Conservation (phyloP, 352 stramenopile species). For the Phytopythium aichiense region DNA sequence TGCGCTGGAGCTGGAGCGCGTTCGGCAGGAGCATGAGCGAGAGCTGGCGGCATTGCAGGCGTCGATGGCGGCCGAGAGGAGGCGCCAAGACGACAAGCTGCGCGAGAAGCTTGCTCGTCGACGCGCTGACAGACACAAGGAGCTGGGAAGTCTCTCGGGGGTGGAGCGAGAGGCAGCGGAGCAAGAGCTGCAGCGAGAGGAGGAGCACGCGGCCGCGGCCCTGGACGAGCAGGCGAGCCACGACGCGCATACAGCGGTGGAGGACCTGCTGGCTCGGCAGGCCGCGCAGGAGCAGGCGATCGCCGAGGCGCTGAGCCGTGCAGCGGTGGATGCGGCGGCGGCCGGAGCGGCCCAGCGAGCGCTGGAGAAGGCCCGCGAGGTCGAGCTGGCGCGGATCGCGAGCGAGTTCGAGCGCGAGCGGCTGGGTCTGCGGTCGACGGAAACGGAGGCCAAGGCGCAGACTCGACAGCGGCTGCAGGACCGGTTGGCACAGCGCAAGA, state of each 20-base stretch:
- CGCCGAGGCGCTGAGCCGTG: constrained; percentile 5
- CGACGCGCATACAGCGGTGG: constrained; percentile 5
- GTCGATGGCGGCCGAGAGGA: constrained; percentile 27
- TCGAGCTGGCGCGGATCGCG: constrained; percentile 26
- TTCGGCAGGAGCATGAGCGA: constrained; percentile 43
- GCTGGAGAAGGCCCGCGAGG: constrained; percentile 19
- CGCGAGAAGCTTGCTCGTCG: constrained; percentile 43
- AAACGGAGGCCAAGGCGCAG: constrained; percentile 3
- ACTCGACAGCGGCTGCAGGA: constrained; percentile 18
- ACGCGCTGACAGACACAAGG: constrained; percentile 28
- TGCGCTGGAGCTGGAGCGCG: constrained; percentile 27
- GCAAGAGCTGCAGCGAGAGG: constrained; percentile 9
- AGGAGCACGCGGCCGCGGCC: constrained; percentile 1
- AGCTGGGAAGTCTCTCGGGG: constrained; percentile 36
- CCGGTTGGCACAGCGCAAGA: constrained; percentile 23
- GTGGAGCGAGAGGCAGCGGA: constrained; percentile 14
- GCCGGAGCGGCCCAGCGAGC: constrained; percentile 24
- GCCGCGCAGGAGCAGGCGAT: background rate
- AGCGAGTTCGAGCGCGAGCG: constrained; percentile 17
- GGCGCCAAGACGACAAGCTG: constrained; percentile 36
- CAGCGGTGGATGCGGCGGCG: constrained; percentile 17
- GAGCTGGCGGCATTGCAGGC: constrained; percentile 27
- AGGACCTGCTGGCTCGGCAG: background rate
- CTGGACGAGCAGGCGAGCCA: constrained; percentile 12
- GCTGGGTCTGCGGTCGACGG: background rate